Conservation (phyloP, 306 rosid species). For the Pterocarpus macrocarpus region DNA sequence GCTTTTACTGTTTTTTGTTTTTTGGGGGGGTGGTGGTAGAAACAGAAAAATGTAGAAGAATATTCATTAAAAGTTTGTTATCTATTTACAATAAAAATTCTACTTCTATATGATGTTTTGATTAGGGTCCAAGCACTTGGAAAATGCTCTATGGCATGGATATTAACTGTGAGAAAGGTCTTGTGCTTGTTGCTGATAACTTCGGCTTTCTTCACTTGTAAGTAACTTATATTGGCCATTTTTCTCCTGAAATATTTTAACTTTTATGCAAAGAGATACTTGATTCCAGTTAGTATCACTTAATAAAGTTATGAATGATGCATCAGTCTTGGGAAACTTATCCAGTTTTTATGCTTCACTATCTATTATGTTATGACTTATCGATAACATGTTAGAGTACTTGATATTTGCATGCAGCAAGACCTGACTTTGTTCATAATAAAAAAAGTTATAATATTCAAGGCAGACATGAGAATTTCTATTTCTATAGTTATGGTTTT, state of each 20-base stretch:
- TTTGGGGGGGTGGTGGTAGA: background rate
- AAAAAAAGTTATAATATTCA: background rate
- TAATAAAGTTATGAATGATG: background rate
- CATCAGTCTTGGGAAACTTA: background rate
- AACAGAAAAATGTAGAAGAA: background rate
- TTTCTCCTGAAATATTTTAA: background rate
- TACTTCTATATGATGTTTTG: conserved; percentile 38
- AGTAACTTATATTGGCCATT: conserved; percentile 45
- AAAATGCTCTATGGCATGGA: conserved; percentile 98
- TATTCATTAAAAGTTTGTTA: conserved; percentile 10
- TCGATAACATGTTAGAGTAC: background rate
- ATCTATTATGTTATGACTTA: background rate
- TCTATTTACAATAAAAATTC: conserved; percentile 9
- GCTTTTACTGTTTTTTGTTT: background rate
- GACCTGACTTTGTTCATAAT: conserved; percentile 7
- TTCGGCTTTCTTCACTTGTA: conserved; percentile 82
- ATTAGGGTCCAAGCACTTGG: conserved; percentile 80
- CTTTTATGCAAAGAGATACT: background rate
- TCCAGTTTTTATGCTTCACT: background rate
- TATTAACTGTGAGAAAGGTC: conserved; percentile 77
- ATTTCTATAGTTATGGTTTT: background rate
- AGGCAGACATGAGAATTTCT: conserved; percentile 1
- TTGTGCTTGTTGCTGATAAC: conserved; percentile 84
- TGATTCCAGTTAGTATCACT: conserved; percentile 1
- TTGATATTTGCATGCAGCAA: background rate